Conservation (phyloP, 2,329 filamentous ascomycete genomes). For the Eurotiales sp. region DNA sequence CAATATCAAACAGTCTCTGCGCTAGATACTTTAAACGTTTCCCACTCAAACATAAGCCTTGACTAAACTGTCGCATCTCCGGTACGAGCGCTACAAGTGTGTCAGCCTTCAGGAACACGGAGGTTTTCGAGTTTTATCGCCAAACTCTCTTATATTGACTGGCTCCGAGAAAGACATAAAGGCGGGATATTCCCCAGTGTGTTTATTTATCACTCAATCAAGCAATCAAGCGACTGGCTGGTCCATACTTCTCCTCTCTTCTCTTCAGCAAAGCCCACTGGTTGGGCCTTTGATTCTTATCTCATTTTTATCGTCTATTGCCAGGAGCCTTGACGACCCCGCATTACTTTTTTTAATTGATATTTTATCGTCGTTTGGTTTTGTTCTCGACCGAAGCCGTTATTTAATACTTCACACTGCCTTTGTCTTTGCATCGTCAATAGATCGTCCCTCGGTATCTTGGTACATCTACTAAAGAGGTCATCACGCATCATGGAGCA, state of each 20-base stretch:
- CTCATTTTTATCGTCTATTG: conserved; percentile 15
- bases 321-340: conserved; percentile 19
- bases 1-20: conserved; percentile 3
- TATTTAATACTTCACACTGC: not conserved
- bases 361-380: not conserved
- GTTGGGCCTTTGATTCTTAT: conserved; percentile 51
- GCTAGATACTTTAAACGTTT: conserved; percentile 6
- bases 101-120: conserved; percentile 10
- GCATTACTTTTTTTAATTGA: not conserved
- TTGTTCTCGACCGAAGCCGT: not conserved
- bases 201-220: not conserved
- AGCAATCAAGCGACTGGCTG: conserved; percentile 2
- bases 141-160: not conserved
- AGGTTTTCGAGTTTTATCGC: not conserved
- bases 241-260: conserved; percentile 7
- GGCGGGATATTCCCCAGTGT: conserved; percentile 6
- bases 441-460: not conserved
- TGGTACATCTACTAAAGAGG: not conserved
- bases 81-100: conserved; percentile 5
- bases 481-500: no score
- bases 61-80: conserved; percentile 1
- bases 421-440: not conserved
- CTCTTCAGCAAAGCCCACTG: conserved; percentile 52
- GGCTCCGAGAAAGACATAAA: conserved; percentile 12
- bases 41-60: not conserved